phyloP scores from a whole-genome alignment of 352 stramenopile species.

The Globisporangium abappressorium region DNA sequence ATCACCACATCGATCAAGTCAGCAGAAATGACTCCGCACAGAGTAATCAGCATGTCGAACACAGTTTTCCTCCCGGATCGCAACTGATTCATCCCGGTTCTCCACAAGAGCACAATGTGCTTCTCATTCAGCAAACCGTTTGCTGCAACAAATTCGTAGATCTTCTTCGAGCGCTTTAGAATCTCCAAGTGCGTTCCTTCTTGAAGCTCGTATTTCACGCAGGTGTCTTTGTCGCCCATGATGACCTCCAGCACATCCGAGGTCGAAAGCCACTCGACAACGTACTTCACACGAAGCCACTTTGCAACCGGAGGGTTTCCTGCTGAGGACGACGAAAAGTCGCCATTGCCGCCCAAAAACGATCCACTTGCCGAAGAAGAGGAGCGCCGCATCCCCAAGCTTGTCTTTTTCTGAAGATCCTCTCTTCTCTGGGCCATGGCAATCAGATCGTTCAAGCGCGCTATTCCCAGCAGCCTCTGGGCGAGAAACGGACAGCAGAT shows the following conservation, averaged over 20 bases:
- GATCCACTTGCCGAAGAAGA: slow-evolving; percentile 24
- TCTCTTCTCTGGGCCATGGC: slow-evolving; percentile 71
- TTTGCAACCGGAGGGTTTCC: slow-evolving; percentile 39
- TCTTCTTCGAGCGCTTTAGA: slow-evolving; percentile 65
- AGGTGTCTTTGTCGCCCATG: slow-evolving; percentile 63
- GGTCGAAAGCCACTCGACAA: slow-evolving; percentile 76
- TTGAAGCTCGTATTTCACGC: slow-evolving; percentile 66
- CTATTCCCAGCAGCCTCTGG: slow-evolving; percentile 68
- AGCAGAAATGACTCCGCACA: slow-evolving; percentile 62
- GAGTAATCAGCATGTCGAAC: slow-evolving; percentile 67
- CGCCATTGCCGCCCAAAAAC: slow-evolving; percentile 13
- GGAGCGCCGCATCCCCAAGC: slow-evolving; percentile 42
- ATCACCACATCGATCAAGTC: slow-evolving; percentile 79
- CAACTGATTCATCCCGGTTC: slow-evolving; percentile 62
- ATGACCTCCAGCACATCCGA: slow-evolving; percentile 84
- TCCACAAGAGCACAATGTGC: slow-evolving; percentile 77
- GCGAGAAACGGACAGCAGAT: slow-evolving; percentile 83
- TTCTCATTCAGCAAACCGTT: slow-evolving; percentile 56
- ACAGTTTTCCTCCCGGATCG: slow-evolving; percentile 65
- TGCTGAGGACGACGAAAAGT: slow-evolving; percentile 23
- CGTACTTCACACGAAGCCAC: slow-evolving; percentile 70
- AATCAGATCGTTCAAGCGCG: slow-evolving; percentile 74
- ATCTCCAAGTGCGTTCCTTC: slow-evolving; percentile 82
- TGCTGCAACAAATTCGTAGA: slow-evolving; percentile 67
- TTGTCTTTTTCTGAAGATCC: slow-evolving; percentile 58